These are phyloP conservation scores for Coriaria nepalensis DNA, from an alignment of 306 rosid genomes.

Conservation along the genomic window DNA sequence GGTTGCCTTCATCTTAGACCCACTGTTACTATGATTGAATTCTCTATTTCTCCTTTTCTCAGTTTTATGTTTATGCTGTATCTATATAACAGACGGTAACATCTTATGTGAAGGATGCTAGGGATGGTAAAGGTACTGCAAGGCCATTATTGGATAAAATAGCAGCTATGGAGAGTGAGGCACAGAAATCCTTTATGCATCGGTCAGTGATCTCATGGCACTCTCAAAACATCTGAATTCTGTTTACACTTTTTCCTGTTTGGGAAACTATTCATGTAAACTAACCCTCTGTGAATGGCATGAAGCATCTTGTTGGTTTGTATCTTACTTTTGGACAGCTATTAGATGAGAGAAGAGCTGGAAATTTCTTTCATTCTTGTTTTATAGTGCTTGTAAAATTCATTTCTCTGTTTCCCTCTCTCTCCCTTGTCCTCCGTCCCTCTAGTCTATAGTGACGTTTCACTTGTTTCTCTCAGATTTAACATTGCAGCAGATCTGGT, in stretches of 20 bases:
- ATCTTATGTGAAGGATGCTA: constrained; percentile 40
- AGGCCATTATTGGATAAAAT: constrained; percentile 63
- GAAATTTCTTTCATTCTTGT: no score
- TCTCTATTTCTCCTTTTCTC: background rate
- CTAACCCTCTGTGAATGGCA: no score
- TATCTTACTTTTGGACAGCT: no score
- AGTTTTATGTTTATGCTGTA: constrained; percentile 8
- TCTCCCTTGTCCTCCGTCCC: constrained; percentile 1
- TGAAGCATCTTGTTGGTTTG: no score
- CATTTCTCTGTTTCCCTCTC: constrained; percentile 1
- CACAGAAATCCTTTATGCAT: constrained; percentile 96
- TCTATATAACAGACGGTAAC: constrained; percentile 11
- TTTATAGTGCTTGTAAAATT: background rate
- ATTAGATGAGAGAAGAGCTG: no score
- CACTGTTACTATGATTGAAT: constrained; percentile 16
- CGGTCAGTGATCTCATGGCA: constrained; percentile 39
- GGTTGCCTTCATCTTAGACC: constrained; percentile 36
- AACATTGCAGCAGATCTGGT: constrained; percentile 88
- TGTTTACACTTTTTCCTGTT: no score
- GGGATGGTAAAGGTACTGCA: constrained; percentile 72
- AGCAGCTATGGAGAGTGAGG: constrained; percentile 72
- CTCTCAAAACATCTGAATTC: background rate
- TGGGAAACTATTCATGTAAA: no score
- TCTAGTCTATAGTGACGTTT: no score
- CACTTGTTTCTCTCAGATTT: constrained; percentile 43